A percentile compares a stretch with the other conserved stretches of the same genome.
phyloP scores from a whole-genome alignment of 2,329 filamentous ascomycete genomes.

The Colletotrichum horii region DNA sequence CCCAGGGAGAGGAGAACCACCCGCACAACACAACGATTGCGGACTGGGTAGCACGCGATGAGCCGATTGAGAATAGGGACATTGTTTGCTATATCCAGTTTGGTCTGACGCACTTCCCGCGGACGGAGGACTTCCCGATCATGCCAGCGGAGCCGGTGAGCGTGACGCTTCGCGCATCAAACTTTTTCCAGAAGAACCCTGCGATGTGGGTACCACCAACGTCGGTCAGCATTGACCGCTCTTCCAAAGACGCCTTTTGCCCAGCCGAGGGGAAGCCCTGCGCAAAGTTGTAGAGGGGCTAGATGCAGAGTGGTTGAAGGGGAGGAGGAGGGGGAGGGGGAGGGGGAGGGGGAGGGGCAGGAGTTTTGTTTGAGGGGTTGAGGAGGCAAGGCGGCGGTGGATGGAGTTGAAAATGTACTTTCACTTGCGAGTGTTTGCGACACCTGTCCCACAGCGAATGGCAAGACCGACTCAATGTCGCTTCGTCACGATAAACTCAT shows the following conservation, averaged over 20 bases:
- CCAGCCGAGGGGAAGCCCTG: not conserved
- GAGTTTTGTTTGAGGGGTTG: not conserved
- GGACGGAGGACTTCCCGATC: slow-evolving; percentile 62
- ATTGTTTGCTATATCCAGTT: slow-evolving; percentile 63
- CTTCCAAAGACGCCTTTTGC: not conserved
- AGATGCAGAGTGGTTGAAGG: not conserved
- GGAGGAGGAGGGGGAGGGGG: not conserved
- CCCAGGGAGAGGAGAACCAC: slow-evolving; percentile 27
- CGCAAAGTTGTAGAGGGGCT: not conserved
- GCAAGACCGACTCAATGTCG: not conserved
- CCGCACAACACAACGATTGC: slow-evolving; percentile 51
- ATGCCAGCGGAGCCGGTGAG: slow-evolving; percentile 63
- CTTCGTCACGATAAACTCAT: not conserved
- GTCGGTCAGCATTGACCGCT: not conserved
- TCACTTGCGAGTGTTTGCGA: not conserved
- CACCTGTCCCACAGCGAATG: not conserved
- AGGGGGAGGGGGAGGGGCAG: not conserved
- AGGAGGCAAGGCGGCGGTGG: not conserved
- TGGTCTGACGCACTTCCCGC: slow-evolving; percentile 57
- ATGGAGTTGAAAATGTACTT: not conserved
- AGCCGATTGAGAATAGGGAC: slow-evolving; percentile 59
- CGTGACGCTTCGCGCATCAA: slow-evolving; percentile 52
- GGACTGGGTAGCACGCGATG: slow-evolving; percentile 31
- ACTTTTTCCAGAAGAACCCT: slow-evolving; percentile 58
- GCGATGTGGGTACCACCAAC: slow-evolving; percentile 36